These are phyloP conservation scores for Orychophragmus violaceus DNA, from an alignment of 345 rosid species.

Conservation along the genomic window DNA sequence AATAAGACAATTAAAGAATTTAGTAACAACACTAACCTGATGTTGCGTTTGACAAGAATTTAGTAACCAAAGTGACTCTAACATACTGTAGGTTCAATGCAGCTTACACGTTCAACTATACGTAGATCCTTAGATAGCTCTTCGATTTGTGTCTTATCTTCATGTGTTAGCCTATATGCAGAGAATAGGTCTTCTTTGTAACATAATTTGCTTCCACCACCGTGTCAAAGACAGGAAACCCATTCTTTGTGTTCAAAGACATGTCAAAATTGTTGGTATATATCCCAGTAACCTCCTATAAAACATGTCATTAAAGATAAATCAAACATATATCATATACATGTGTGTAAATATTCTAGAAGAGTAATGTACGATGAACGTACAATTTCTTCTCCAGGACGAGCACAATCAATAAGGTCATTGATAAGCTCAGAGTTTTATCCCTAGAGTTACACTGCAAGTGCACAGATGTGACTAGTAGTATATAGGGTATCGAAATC, in stretches of 20 bases:
- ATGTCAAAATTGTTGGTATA: conserved; percentile 91
- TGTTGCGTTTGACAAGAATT: too few species aligned
- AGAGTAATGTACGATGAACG: background rate
- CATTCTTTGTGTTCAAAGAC: conserved; percentile 90
- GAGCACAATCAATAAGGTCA: conserved; percentile 93
- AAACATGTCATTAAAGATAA: background rate
- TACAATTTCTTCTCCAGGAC: conserved; percentile 97
- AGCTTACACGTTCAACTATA: conserved; percentile 79
- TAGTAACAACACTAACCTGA: too few species aligned
- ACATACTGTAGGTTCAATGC: too few species aligned
- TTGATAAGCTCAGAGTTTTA: too few species aligned
- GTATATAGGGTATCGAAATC: too few species aligned
- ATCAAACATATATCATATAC: background rate
- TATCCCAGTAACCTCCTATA: conserved; percentile 88
- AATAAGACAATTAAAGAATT: too few species aligned
- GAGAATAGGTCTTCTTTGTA: conserved; percentile 89
- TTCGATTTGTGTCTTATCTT: conserved; percentile 86
- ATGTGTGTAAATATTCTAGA: background rate
- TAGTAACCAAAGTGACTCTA: too few species aligned
- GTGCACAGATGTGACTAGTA: too few species aligned
- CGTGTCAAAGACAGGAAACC: conserved; percentile 95
- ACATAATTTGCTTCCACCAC: conserved; percentile 89
- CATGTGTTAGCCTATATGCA: conserved; percentile 89
- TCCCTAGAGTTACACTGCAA: too few species aligned
- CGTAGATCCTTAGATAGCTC: conserved; percentile 81